Base-by-base conservation (phyloP, 306 rosid genomes). In the Senna tora region DNA sequence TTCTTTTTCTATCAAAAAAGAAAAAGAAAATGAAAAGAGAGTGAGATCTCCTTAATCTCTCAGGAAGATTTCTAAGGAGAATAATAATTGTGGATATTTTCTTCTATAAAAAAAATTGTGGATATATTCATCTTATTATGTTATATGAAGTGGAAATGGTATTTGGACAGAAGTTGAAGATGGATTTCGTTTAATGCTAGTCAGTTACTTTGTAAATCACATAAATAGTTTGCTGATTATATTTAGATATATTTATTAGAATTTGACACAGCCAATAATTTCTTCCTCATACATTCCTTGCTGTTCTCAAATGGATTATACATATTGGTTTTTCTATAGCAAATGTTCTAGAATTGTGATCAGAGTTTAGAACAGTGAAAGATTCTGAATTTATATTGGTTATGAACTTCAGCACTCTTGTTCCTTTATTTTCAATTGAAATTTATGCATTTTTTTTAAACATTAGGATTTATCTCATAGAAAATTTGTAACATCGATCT, bases 401-500 rank as follows among this genome's bases (percentile, higher is more conserved):
- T 80, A 36, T 74, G 49, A 61, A 13, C 6, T 47, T 19, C 54
- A 38, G 54, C 64, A 50, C 62, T 71, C 55, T 70, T 36, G 58
- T 15, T 71, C 52, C 30, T 76, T 74, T 36, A 61, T 67, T 68
- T 75, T 67, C 52, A 56, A 33, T 34, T 14, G 32, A 45, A 19
- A 38, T n/a, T 58, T 34, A 34, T 57, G 34, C 34, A 65, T 51
- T 54, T 38, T 54, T 38, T 47, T 19, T 22, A 21, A 59, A 65
- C 41, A 50, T 64, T 47, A 45, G 42, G 58, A 69, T 58, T 74
- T 54, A 53, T 54, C 14, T 32, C 39, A 10, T 54, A 20, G 13
- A 71, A 47, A 72, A 34, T 46, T 75, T 51, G 54, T 56, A 69
- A 65, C 63, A 72, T 72, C 70, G 8, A 3, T 56, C 57, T 50